Evolutionary conservation across 2,329 filamentous ascomycete genomes (phyloP).

Genomic region (Neonectria coccinea): DNA sequence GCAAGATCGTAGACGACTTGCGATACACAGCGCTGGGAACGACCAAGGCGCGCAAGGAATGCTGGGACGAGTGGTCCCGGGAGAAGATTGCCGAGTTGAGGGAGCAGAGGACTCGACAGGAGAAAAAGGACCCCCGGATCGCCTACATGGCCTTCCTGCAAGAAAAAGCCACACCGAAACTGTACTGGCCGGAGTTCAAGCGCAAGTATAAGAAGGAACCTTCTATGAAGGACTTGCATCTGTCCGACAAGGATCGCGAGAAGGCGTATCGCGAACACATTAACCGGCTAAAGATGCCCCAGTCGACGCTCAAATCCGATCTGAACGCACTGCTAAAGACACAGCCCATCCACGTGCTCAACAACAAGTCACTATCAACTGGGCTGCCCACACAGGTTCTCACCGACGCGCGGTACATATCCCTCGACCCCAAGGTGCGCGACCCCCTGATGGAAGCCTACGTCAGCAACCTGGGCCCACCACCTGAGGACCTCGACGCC

Average conservation of each 20-base stretch:
- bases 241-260: conserved; percentile 82
- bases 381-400: conserved; percentile 72
- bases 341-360: conserved; percentile 68
- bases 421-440: conserved; percentile 69
- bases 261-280: conserved; percentile 83
- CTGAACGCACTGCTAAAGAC: conserved; percentile 73
- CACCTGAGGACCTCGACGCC: conserved; percentile 58
- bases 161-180: conserved; percentile 84
- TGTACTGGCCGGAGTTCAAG: conserved; percentile 98
- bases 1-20: conserved; percentile 83
- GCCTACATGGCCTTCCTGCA: conserved; percentile 86
- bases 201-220: conserved; percentile 87
- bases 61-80: conserved; percentile 85
- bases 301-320: conserved; percentile 75
- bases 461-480: conserved; percentile 71
- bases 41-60: conserved; percentile 84
- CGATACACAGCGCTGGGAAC: conserved; percentile 87
- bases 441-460: conserved; percentile 75
- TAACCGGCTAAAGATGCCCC: conserved; percentile 73
- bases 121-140: conserved; percentile 85
- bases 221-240: conserved; percentile 79
- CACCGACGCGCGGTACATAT: conserved; percentile 76
- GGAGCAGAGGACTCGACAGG: conserved; percentile 78
- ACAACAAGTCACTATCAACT: conserved; percentile 67
- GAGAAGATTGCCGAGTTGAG: conserved; percentile 80